A percentile compares a stretch with the other conserved stretches of the same genome.
Evolutionary conservation across 2,329 filamentous ascomycete species (phyloP).

Genomic region (Trichoderma sp.): DNA sequence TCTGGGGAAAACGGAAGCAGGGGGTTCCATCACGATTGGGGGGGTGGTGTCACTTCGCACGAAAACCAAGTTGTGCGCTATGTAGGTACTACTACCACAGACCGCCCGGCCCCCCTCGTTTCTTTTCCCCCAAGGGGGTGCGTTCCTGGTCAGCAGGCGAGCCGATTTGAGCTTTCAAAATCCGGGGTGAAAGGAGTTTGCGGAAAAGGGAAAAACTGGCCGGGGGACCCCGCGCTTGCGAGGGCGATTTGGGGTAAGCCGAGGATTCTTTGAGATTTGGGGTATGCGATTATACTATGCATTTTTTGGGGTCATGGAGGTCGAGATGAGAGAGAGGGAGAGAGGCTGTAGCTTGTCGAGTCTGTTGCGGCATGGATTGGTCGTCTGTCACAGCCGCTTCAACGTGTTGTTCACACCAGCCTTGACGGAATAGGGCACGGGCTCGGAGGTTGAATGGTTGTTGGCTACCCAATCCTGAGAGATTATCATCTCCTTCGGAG

Average conservation of each 20-base stretch:
- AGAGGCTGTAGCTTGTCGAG: neutral
- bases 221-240: conserved; percentile 16
- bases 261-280: conserved; percentile 23
- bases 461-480: conserved; percentile 1
- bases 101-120: conserved; percentile 31
- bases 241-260: conserved; percentile 26
- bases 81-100: conserved; percentile 35
- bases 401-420: neutral
- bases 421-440: neutral
- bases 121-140: neutral
- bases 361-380: neutral
- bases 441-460: neutral
- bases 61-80: conserved; percentile 27
- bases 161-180: conserved; percentile 32
- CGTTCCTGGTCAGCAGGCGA: conserved; percentile 34
- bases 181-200: conserved; percentile 18
- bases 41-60: conserved; percentile 30
- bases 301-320: conserved; percentile 19
- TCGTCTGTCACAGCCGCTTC: neutral
- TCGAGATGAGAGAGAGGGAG: neutral
- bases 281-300: neutral
- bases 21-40: conserved; percentile 35
- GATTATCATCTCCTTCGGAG: conserved; percentile 2
- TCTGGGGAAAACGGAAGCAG: conserved; percentile 39
- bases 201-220: conserved; percentile 7